These are phyloP conservation scores for Aspergillus coremiiformis DNA, from an alignment of 495 filamentous ascomycete genomes.

Conservation along the genomic window DNA sequence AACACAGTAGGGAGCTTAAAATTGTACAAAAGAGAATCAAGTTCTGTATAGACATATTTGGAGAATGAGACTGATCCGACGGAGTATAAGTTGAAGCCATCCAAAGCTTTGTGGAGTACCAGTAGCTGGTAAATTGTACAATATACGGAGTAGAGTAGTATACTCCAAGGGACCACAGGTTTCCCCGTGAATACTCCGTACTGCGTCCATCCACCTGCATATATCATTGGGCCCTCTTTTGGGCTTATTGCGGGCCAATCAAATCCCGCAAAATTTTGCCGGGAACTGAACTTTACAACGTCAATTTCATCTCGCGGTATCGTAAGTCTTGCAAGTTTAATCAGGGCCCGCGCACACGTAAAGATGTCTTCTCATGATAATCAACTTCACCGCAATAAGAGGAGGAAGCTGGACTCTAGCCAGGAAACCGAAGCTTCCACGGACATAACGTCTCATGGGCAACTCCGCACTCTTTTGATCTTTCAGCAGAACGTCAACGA, in stretches of 20 bases:
- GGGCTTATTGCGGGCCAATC: slow-evolving; percentile 8
- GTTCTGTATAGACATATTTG: too few relatives aligned
- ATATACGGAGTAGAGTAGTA: too few relatives aligned
- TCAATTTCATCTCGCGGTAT: neutral
- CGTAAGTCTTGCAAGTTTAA: neutral
- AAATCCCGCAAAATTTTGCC: slow-evolving; percentile 11
- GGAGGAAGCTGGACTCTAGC: slow-evolving; percentile 35
- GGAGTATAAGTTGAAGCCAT: too few relatives aligned
- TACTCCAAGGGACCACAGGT: too few relatives aligned
- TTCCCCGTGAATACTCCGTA: too few relatives aligned
- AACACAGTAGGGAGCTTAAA: neutral
- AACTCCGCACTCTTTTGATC: slow-evolving; percentile 55
- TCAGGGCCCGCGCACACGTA: neutral
- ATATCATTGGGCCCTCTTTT: too few relatives aligned
- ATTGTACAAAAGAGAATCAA: neutral
- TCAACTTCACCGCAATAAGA: slow-evolving; percentile 27
- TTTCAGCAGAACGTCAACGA: slow-evolving; percentile 57
- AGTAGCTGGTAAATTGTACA: too few relatives aligned
- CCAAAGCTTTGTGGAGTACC: too few relatives aligned
- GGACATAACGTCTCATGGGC: slow-evolving; percentile 49
- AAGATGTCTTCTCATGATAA: slow-evolving; percentile 22
- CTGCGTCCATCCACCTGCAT: too few relatives aligned
- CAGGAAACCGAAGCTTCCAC: slow-evolving; percentile 20
- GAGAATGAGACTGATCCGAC: neutral
- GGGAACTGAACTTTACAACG: neutral